Evolutionary conservation across 2,329 filamentous ascomycete species (phyloP).

Genomic region (Cladosporium sp.): DNA sequence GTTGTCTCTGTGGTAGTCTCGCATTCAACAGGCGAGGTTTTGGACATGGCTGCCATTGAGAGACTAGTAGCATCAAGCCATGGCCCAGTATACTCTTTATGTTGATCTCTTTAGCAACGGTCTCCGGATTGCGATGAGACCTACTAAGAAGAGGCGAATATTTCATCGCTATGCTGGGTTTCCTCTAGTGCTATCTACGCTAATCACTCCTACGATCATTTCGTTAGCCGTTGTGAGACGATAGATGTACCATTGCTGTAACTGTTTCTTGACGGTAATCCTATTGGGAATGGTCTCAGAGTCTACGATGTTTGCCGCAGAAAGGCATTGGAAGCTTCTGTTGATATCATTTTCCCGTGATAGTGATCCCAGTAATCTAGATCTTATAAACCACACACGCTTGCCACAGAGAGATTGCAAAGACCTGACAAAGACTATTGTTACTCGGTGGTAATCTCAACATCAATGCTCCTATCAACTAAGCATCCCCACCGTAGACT

Average conservation of each 20-base stretch:
- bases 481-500: background rate
- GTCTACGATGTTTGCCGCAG: background rate
- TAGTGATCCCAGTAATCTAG: background rate
- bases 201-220: background rate
- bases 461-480: background rate
- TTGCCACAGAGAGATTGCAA: background rate
- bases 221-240: background rate
- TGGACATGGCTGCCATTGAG: background rate
- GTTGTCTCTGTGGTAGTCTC: background rate
- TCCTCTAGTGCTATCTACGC: background rate
- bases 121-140: background rate
- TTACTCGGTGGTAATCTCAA: background rate
- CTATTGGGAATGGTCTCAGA: background rate
- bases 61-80: background rate
- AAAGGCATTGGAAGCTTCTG: background rate
- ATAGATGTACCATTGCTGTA: background rate
- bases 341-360: background rate
- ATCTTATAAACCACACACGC: background rate
- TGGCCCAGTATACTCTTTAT: background rate
- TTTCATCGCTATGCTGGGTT: background rate
- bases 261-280: background rate
- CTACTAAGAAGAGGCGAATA: background rate
- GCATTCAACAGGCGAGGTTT: background rate
- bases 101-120: background rate
- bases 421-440: background rate